Percentiles rank a stretch among this genome's conserved stretches.
These are phyloP conservation scores for Dendrobium catenatum DNA, from an alignment of 106 monocot genomes.

Conservation along the genomic window DNA sequence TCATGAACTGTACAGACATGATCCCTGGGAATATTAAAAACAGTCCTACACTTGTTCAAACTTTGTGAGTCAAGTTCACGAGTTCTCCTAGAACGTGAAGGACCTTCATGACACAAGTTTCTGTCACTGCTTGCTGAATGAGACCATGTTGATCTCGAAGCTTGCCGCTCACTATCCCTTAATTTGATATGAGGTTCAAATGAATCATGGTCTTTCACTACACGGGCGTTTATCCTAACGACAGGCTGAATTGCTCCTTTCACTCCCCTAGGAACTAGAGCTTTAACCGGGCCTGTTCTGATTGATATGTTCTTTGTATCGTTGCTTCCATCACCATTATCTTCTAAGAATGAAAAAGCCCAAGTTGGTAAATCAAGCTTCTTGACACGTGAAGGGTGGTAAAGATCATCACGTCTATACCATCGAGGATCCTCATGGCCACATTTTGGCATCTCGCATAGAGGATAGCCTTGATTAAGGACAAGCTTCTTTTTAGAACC, in stretches of 20 bases:
- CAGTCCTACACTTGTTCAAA: constrained; percentile 37
- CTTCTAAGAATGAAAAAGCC: constrained; percentile 74
- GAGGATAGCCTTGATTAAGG: constrained; percentile 76
- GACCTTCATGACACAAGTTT: constrained; percentile 34
- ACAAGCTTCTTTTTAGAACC: constrained; percentile 64
- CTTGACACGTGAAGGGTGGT: constrained; percentile 35
- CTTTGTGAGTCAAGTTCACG: constrained; percentile 49
- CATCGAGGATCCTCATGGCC: constrained; percentile 77
- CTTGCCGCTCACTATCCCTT: constrained; percentile 48
- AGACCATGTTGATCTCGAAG: constrained; percentile 41
- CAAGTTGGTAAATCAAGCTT: constrained; percentile 84
- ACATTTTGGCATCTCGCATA: constrained; percentile 80
- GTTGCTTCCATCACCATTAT: constrained; percentile 41
- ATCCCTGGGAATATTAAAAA: constrained; percentile 51
- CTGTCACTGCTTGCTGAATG: constrained; percentile 40
- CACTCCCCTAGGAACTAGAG: constrained; percentile 33
- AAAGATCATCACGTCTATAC: constrained; percentile 63
- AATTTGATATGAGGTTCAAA: constrained; percentile 36
- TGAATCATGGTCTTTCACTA: constrained; percentile 61
- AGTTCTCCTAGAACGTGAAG: constrained; percentile 27
- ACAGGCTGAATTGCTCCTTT: constrained; percentile 83
- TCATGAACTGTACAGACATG: constrained; percentile 73
- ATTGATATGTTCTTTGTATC: constrained; percentile 43
- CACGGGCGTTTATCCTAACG: constrained; percentile 83
- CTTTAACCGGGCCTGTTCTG: constrained; percentile 31